These are phyloP conservation scores for Alternaria sp. DNA, from an alignment of 2,329 filamentous ascomycete genomes.

Conservation along the genomic window DNA sequence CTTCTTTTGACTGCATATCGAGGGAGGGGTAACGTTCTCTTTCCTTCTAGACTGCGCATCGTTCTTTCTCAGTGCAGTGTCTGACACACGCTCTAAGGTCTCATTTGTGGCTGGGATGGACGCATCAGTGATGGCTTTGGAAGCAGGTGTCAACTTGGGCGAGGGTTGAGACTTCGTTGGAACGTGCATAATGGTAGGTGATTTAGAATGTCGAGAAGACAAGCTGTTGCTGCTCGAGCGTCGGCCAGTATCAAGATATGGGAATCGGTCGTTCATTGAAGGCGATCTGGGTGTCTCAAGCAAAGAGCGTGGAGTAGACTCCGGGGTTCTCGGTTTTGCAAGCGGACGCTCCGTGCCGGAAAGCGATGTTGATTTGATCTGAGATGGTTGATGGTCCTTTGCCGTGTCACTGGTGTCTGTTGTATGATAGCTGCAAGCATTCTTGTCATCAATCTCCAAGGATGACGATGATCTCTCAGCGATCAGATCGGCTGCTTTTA, in stretches of 20 bases:
- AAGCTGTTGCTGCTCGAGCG: constrained; percentile 39
- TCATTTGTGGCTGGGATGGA: constrained; percentile 20
- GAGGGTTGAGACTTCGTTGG: constrained; percentile 19
- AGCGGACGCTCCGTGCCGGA: not conserved
- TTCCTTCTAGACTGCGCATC: constrained; percentile 24
- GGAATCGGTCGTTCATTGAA: constrained; percentile 57
- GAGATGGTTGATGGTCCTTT: not conserved
- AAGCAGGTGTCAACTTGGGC: constrained; percentile 19
- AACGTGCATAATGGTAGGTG: constrained; percentile 23
- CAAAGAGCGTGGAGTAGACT: constrained; percentile 16
- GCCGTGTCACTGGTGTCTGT: not conserved
- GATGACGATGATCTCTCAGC: not conserved
- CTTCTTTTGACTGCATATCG: constrained; percentile 3
- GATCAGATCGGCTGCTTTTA: not conserved
- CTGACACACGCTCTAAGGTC: constrained; percentile 12
- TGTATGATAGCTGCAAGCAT: not conserved
- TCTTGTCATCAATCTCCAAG: not conserved
- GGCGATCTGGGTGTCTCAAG: constrained; percentile 37
- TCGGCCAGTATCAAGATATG: constrained; percentile 50
- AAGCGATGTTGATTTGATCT: not conserved
- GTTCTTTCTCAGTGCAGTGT: constrained; percentile 12
- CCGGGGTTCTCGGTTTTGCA: constrained; percentile 13
- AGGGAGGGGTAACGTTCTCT: constrained; percentile 34
- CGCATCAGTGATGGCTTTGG: constrained; percentile 32
- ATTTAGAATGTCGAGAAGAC: constrained; percentile 25